phyloP scores from a whole-genome alignment of 768 basidiomycete species.

The Agaricus subrufescens region DNA sequence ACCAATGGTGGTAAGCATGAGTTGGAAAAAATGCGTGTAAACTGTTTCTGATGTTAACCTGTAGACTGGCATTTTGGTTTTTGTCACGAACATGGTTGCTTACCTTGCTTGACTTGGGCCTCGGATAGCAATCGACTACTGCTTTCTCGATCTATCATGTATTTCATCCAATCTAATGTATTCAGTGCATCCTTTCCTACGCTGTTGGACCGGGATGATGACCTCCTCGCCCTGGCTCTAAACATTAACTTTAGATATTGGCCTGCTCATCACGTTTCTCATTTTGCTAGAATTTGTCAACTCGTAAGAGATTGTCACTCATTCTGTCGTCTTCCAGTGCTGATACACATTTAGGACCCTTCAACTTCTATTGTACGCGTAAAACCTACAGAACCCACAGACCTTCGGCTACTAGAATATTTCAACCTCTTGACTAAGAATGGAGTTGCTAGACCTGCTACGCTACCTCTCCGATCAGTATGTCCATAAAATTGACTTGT shows the following conservation, averaged over 20 bases:
- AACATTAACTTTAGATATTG: background rate
- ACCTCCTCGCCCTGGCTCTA: background rate
- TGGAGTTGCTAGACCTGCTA: background rate
- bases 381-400: background rate
- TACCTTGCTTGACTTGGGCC: background rate
- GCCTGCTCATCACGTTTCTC: background rate
- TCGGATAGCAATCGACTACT: background rate
- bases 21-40: background rate
- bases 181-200: background rate
- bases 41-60: background rate
- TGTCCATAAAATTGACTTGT: background rate
- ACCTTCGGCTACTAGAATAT: background rate
- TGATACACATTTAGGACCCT: background rate
- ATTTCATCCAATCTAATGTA: background rate
- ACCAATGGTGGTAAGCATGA: background rate
- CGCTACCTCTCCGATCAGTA: background rate
- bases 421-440: background rate
- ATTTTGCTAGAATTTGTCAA: background rate
- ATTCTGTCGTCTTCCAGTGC: too few species aligned
- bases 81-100: background rate
- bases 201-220: background rate
- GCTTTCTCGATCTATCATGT: background rate
- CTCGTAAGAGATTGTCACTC: background rate
- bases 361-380: background rate
- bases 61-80: background rate